phyloP scores from a whole-genome alignment of 306 rosid species.

The Lagenaria siceraria region DNA sequence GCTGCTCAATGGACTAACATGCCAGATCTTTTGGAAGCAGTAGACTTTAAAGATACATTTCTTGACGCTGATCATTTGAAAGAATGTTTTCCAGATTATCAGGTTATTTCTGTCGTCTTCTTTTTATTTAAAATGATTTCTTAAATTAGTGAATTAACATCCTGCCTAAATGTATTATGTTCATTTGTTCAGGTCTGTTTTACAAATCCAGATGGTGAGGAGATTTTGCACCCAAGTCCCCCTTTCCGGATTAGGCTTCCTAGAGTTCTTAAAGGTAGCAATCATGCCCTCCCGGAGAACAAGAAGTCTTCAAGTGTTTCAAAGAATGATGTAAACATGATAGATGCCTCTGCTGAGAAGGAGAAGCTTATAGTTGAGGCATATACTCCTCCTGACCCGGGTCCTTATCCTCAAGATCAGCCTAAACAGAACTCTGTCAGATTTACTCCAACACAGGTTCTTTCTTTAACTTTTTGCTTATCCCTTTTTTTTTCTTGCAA shows the following conservation, averaged over 20 bases:
- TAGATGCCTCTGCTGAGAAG: constrained; percentile 35
- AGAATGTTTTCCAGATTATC: constrained; percentile 53
- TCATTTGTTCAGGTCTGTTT: constrained; percentile 51
- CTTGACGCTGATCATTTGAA: constrained; percentile 71
- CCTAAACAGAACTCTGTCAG: constrained; percentile 87
- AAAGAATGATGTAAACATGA: constrained; percentile 21
- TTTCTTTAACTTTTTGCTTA: constrained; percentile 8
- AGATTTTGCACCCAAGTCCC: constrained; percentile 50
- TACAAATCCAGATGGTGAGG: constrained; percentile 41
- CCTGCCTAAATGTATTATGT: constrained; percentile 8
- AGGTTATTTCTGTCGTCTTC: constrained; percentile 36
- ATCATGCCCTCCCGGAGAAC: constrained; percentile 36
- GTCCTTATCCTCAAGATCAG: constrained; percentile 99
- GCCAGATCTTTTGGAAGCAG: constrained; percentile 82
- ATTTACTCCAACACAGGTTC: constrained; percentile 91
- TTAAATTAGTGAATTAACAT: not conserved
- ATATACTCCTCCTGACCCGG: constrained; percentile 87
- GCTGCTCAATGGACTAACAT: constrained; percentile 97
- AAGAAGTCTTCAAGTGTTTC: constrained; percentile 31
- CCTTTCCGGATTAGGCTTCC: constrained; percentile 84
- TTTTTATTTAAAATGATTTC: not conserved
- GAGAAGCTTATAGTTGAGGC: constrained; percentile 62
- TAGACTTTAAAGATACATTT: constrained; percentile 95
- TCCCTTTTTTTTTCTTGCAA: not conserved
- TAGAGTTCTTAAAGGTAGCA: constrained; percentile 41